phyloP scores from a whole-genome alignment of 164 flowering plant genomes.

The Pachysandra terminalis region DNA sequence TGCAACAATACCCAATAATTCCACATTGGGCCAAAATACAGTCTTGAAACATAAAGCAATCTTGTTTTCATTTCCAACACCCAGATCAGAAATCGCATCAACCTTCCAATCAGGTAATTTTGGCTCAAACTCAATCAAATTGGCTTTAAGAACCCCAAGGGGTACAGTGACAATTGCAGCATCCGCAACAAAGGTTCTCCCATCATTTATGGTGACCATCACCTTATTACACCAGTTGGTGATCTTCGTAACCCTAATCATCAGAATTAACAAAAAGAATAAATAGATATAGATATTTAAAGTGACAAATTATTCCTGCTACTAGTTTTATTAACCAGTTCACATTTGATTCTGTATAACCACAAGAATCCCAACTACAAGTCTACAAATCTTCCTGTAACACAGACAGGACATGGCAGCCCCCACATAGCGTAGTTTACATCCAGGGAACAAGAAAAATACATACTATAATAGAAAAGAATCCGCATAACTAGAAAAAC shows the following conservation, averaged over 20 bases:
- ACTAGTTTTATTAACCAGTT: too few relatives aligned
- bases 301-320: too few relatives aligned
- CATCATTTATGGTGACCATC: conserved; percentile 58
- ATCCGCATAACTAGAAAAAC: too few relatives aligned
- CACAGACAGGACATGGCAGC: too few relatives aligned
- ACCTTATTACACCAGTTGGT: conserved; percentile 48
- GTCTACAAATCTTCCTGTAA: too few relatives aligned
- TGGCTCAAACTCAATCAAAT: conserved; percentile 75
- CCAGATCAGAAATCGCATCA: conserved; percentile 75
- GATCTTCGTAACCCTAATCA: conserved; percentile 61
- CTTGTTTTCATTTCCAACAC: conserved; percentile 88
- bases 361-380: too few relatives aligned
- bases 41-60: conserved; percentile 66
- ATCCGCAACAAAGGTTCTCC: conserved; percentile 64
- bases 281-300: too few relatives aligned
- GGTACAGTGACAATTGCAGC: conserved; percentile 87
- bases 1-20: conserved; percentile 73
- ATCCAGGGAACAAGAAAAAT: too few relatives aligned
- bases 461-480: too few relatives aligned
- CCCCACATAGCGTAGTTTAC: too few relatives aligned
- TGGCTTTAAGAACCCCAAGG: conserved; percentile 77
- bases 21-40: conserved; percentile 91
- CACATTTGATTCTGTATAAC: too few relatives aligned
- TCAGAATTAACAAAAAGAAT: conserved; percentile 2
- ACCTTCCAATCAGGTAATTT: conserved; percentile 78